Base-by-base conservation (phyloP, 139 green algal genomes). In the Pleodorina starrii region DNA sequence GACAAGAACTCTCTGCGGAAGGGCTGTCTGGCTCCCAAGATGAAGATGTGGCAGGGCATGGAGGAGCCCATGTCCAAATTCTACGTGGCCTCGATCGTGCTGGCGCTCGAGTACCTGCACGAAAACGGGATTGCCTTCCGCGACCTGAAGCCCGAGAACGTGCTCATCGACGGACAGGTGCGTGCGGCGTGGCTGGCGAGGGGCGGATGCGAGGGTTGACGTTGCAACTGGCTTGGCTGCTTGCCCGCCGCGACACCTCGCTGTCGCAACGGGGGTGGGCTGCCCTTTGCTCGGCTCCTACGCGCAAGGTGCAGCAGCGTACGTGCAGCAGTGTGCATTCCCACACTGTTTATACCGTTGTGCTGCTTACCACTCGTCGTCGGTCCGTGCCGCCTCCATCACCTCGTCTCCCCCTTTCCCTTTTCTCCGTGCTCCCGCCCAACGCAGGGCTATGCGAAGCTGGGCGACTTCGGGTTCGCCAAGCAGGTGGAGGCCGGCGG, bases 141-240 rank as follows among this genome's bases (percentile, higher is more conserved):
- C 17, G 97, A 99, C 90, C 92, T 99, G 36, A 99, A 99, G 94
- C 97, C 97, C 0, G 97, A 99, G 93, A 99, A 99, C 83, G 95
- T 99, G 46, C 96, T 99, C 78, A 96, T 99, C 35, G 97, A 98
- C 59, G 57, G 42, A 4, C 92, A 95, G 93, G 93, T 94, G 82
- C 1, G 90, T 9, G 4, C 5, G 27, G 44, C 35, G 85, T 2
- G 81, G 86, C 85, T 32, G 57, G 16, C 36, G 29, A 36, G 54
- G 54, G 50, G 25, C 16, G 51, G 78, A n/a, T n/a, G n/a, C n/a
- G n/a, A n/a, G n/a, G n/a, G n/a, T n/a, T n/a, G n/a, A n/a, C n/a
- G n/a, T n/a, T n/a, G n/a, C n/a, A n/a, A n/a, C n/a, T n/a, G n/a
- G n/a, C n/a, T n/a, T n/a, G n/a, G n/a, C n/a, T n/a, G n/a, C n/a